These are phyloP conservation scores for Aurifilum marmelostoma DNA, from an alignment of 2,329 filamentous ascomycete species.

Conservation along the genomic window DNA sequence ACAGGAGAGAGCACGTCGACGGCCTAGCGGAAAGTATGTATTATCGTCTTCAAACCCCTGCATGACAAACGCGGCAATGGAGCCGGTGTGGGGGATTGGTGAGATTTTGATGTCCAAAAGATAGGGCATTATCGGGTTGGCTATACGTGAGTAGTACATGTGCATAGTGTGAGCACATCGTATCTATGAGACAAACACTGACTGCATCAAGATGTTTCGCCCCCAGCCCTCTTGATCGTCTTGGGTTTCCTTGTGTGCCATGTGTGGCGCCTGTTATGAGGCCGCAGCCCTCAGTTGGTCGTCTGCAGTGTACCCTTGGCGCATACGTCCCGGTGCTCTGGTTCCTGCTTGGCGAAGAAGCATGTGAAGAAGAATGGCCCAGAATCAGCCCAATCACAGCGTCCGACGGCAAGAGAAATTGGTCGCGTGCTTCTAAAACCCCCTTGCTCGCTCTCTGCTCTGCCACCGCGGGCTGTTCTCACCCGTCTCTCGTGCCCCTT, in stretches of 20 bases:
- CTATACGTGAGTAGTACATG: neutral
- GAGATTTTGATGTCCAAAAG: constrained; percentile 21
- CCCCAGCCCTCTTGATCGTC: neutral
- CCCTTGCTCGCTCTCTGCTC: neutral
- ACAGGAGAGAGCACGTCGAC: neutral
- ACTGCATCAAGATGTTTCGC: neutral
- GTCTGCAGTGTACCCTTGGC: constrained; percentile 2
- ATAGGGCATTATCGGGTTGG: constrained; percentile 24
- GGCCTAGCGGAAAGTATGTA: constrained; percentile 8
- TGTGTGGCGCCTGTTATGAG: neutral
- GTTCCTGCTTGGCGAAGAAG: constrained; percentile 16
- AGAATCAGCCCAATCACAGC: neutral
- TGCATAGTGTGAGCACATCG: neutral
- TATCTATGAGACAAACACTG: neutral
- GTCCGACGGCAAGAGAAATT: neutral
- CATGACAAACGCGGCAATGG: neutral
- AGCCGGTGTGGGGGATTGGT: neutral
- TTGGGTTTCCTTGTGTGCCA: neutral
- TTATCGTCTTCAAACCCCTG: neutral
- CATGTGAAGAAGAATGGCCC: neutral
- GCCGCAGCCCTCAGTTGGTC: neutral
- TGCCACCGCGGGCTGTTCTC: neutral
- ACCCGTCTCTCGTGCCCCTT: neutral
- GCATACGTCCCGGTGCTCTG: constrained; percentile 22
- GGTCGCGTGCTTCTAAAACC: neutral